phyloP scores from a whole-genome alignment of 2,329 filamentous ascomycete genomes.

The Ophiostoma quercus region DNA sequence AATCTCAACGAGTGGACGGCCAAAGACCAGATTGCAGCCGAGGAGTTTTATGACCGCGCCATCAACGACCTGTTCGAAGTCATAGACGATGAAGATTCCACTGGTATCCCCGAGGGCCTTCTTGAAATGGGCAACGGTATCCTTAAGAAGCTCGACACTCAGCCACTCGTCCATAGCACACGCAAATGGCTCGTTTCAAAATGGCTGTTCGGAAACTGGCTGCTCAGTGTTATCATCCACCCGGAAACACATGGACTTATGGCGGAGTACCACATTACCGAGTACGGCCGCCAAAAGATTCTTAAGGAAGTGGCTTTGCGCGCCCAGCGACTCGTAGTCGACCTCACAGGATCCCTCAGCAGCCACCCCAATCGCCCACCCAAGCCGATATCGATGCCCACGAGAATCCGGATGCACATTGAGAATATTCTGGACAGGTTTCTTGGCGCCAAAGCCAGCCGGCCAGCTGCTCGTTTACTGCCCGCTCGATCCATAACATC shows the following conservation, averaged over 20 bases:
- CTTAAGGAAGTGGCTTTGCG: slow-evolving; percentile 73
- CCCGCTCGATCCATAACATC: slow-evolving; percentile 68
- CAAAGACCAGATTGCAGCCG: slow-evolving; percentile 74
- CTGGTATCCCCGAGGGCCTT: slow-evolving; percentile 79
- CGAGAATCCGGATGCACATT: slow-evolving; percentile 61
- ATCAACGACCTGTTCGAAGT: slow-evolving; percentile 78
- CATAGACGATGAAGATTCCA: slow-evolving; percentile 76
- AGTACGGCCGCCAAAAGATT: slow-evolving; percentile 80
- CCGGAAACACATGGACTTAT: slow-evolving; percentile 79
- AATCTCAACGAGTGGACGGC: slow-evolving; percentile 68
- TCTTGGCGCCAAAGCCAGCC: slow-evolving; percentile 47
- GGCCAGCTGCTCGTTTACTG: slow-evolving; percentile 54
- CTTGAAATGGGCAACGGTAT: slow-evolving; percentile 82
- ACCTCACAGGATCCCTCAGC: slow-evolving; percentile 48
- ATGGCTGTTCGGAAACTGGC: slow-evolving; percentile 86
- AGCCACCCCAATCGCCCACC: slow-evolving; percentile 16
- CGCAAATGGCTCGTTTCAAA: slow-evolving; percentile 80
- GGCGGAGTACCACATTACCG: slow-evolving; percentile 85
- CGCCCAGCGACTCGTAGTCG: slow-evolving; percentile 72
- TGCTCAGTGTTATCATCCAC: slow-evolving; percentile 77
- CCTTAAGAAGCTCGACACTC: slow-evolving; percentile 61
- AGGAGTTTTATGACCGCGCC: slow-evolving; percentile 82
- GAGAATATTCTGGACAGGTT: slow-evolving; percentile 66
- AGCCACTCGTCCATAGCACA: slow-evolving; percentile 62
- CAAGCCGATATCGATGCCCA: slow-evolving; percentile 54